Evolutionary conservation across 768 basidiomycete genomes (phyloP).

Genomic region (Rhizopogon vesiculosus): DNA sequence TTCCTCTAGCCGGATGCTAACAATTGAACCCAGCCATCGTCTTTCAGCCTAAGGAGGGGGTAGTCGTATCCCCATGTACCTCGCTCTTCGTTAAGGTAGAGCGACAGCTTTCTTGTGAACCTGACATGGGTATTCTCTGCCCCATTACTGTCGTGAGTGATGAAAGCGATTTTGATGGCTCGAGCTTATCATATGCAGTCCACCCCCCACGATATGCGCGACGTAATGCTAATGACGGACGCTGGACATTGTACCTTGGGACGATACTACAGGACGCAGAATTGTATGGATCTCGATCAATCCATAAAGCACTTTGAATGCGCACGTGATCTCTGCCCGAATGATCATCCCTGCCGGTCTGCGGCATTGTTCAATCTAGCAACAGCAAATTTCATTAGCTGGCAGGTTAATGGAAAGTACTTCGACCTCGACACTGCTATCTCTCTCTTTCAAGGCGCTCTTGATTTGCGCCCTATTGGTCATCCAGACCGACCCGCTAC

Average conservation of each 20-base stretch:
- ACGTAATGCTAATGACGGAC: not conserved
- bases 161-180: not conserved
- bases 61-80: not conserved
- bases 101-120: not conserved
- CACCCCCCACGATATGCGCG: not conserved
- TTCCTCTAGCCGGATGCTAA: not conserved
- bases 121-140: no score
- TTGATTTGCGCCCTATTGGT: not conserved
- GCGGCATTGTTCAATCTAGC: slow-evolving; percentile 6
- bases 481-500: slow-evolving; percentile 4
- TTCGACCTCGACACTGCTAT: not conserved
- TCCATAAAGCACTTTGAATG: not conserved
- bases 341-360: not conserved
- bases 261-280: not conserved
- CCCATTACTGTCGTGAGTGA: not conserved
- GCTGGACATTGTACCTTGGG: slow-evolving; percentile 2
- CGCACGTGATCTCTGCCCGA: not conserved
- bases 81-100: not conserved
- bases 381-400: not conserved
- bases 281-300: not conserved
- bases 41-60: not conserved
- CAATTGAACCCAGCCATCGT: not conserved
- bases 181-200: not conserved
- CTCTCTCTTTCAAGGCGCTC: slow-evolving; percentile 1
- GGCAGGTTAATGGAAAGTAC: not conserved